phyloP scores from a whole-genome alignment of 2,329 filamentous ascomycete species.

The Fusarium sp. region DNA sequence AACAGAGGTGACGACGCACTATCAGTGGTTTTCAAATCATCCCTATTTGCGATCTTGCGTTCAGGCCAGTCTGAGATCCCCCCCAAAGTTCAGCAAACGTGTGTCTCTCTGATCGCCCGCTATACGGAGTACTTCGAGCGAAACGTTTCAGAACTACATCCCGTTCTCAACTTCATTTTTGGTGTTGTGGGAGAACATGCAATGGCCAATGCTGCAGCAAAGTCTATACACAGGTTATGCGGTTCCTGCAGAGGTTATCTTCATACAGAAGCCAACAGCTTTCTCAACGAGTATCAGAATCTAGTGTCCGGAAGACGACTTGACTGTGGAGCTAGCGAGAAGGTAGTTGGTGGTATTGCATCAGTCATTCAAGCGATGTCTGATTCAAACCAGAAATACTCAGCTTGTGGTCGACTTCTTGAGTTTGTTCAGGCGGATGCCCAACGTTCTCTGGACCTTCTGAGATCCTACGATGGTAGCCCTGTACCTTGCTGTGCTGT shows the following conservation, averaged over 20 bases:
- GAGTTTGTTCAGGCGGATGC: conserved; percentile 69
- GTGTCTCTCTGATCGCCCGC: conserved; percentile 74
- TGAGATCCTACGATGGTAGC: conserved; percentile 7
- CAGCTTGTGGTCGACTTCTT: conserved; percentile 37
- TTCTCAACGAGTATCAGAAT: conserved; percentile 76
- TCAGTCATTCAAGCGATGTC: conserved; percentile 78
- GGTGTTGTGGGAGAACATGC: conserved; percentile 70
- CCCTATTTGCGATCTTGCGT: conserved; percentile 65
- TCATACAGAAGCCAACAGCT: conserved; percentile 72
- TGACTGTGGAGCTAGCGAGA: conserved; percentile 76
- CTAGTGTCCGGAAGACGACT: conserved; percentile 64
- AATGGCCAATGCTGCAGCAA: conserved; percentile 75
- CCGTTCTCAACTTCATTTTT: conserved; percentile 80
- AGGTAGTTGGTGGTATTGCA: conserved; percentile 77
- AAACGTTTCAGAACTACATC: conserved; percentile 72
- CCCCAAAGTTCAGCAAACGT: conserved; percentile 71
- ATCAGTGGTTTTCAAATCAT: conserved; percentile 67
- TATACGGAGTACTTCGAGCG: conserved; percentile 82
- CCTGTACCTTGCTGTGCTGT: conserved; percentile 38
- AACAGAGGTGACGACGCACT: conserved; percentile 68
- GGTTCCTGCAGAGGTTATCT: conserved; percentile 77
- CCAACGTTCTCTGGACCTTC: conserved; percentile 35
- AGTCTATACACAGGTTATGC: conserved; percentile 78
- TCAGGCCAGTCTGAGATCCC: conserved; percentile 64
- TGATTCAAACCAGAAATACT: conserved; percentile 68